Evolutionary conservation across 345 rosid genomes (phyloP).

Genomic region (Hibiscus tridactylites): DNA sequence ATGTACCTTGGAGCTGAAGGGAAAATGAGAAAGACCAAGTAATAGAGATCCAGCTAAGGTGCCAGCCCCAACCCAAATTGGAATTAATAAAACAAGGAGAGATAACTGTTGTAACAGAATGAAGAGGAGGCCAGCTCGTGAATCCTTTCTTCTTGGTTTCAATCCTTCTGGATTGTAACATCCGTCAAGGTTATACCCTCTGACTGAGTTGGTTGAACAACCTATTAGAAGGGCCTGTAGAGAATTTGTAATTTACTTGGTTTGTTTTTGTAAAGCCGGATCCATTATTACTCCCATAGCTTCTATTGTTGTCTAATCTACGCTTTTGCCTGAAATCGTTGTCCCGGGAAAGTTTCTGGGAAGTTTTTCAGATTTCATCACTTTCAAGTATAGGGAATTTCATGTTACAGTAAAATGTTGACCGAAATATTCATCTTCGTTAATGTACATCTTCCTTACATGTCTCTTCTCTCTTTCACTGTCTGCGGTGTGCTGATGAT

Average conservation of each 20-base stretch:
- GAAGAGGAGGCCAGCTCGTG: no score
- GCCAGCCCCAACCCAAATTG: no score
- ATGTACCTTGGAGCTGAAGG: no score
- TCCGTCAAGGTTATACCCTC: conserved; percentile 33
- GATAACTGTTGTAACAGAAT: no score
- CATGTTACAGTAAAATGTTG: background rate
- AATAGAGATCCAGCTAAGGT: no score
- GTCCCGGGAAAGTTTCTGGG: background rate
- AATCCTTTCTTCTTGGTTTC: no score
- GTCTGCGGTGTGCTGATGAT: no score
- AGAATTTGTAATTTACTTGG: conserved; percentile 25
- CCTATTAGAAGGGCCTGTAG: conserved; percentile 14
- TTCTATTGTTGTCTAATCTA: conserved; percentile 3
- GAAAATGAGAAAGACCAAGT: no score
- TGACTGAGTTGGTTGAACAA: conserved; percentile 13
- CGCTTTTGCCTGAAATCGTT: conserved; percentile 4
- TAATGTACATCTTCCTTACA: background rate
- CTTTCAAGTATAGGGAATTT: background rate
- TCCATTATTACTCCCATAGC: conserved; percentile 10
- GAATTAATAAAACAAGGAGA: no score
- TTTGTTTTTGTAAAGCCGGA: conserved; percentile 22
- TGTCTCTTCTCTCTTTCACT: no score
- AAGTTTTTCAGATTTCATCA: background rate
- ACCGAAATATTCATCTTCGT: background rate
- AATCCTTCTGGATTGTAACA: no score